A percentile compares a stretch with the other conserved stretches of the same genome.
These are phyloP conservation scores for Colletotrichum noveboracense DNA, from an alignment of 2,329 filamentous ascomycete species.

Conservation along the genomic window DNA sequence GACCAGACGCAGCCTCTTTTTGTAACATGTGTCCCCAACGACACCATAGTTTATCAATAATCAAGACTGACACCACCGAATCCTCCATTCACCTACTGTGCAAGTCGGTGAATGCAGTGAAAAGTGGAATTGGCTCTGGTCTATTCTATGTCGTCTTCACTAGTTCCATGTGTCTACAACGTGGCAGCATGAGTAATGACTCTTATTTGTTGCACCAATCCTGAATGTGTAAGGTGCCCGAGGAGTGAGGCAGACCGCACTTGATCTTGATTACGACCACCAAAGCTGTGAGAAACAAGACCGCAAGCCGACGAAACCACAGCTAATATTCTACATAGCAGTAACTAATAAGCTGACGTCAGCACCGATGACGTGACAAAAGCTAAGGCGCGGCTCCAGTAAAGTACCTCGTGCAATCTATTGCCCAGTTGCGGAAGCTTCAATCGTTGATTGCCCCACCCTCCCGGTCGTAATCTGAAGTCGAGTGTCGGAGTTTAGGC, in stretches of 20 bases:
- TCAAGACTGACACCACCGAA: no score
- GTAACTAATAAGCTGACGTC: background rate
- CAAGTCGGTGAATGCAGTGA: no score
- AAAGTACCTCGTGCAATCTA: background rate
- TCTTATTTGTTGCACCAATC: background rate
- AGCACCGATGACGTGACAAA: fast-evolving
- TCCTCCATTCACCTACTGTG: no score
- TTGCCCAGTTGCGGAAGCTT: background rate
- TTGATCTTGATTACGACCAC: no score
- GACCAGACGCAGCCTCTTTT: fast-evolving
- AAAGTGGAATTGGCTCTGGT: no score
- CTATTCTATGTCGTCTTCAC: no score
- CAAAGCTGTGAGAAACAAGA: background rate
- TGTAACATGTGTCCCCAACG: fast-evolving
- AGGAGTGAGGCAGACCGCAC: no score
- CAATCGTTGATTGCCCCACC: background rate
- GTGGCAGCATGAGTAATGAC: no score
- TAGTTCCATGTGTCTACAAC: no score
- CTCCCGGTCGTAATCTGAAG: background rate
- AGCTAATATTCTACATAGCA: background rate
- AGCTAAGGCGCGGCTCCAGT: fast-evolving
- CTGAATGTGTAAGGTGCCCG: no score
- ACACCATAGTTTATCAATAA: no score
- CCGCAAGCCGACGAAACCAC: background rate
- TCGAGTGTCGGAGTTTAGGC: fast-evolving